Conservation (phyloP, 2,329 filamentous ascomycete species). For the Aspergillus candidus region DNA sequence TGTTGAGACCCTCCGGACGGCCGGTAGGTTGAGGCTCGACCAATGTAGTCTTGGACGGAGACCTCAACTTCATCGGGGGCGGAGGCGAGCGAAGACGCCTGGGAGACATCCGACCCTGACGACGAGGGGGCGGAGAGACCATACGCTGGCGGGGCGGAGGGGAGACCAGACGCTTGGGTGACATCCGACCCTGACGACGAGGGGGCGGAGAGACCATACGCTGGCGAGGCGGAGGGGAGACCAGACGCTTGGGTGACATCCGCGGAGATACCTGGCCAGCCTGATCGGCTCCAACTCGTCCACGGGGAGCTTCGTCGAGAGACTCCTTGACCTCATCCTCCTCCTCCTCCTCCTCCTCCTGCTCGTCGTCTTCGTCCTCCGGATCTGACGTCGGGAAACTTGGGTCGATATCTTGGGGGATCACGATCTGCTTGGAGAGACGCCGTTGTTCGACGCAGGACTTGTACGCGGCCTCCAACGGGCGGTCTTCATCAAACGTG, state of each 20-base stretch:
- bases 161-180: constrained; percentile 60
- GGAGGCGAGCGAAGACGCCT: constrained; percentile 65
- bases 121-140: constrained; percentile 48
- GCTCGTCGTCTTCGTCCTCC: constrained; percentile 70
- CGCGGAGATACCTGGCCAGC: constrained; percentile 49
- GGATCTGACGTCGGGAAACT: constrained; percentile 94
- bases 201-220: constrained; percentile 51
- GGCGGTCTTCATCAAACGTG: constrained; percentile 89
- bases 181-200: constrained; percentile 47
- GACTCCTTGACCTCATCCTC: constrained; percentile 46
- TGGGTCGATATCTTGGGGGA: constrained; percentile 96
- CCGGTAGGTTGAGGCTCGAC: constrained; percentile 36
- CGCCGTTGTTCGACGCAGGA: constrained; percentile 76
- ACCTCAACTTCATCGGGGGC: constrained; percentile 49
- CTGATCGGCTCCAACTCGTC: constrained; percentile 40
- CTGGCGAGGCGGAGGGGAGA: constrained; percentile 47
- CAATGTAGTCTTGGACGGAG: constrained; percentile 38
- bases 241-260: constrained; percentile 57
- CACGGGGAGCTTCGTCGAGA: constrained; percentile 44
- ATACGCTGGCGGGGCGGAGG: constrained; percentile 48
- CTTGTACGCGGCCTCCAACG: constrained; percentile 88
- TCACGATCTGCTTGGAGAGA: constrained; percentile 69
- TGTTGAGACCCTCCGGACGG: constrained; percentile 47
- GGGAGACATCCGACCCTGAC: constrained; percentile 54
- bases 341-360: constrained; percentile 75